A percentile compares a stretch with the other conserved stretches of the same genome.
These are phyloP conservation scores for Sporothrix pseudoabietina DNA, from an alignment of 2,329 filamentous ascomycete species.

Conservation along the genomic window DNA sequence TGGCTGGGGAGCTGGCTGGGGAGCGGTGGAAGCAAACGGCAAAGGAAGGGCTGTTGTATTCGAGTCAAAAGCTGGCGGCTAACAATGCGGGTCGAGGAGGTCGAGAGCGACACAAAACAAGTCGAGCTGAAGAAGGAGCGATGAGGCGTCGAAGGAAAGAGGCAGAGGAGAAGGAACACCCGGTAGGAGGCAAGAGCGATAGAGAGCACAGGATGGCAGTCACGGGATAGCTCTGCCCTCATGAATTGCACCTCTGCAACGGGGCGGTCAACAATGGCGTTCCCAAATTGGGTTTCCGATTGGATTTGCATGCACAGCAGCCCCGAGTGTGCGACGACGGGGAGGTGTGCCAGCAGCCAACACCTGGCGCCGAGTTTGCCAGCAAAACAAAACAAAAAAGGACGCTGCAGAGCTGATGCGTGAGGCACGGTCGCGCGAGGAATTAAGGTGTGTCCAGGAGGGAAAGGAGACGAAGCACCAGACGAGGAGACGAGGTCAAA, in stretches of 20 bases:
- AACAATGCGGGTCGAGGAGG: background rate
- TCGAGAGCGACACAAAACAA: background rate
- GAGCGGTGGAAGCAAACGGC: background rate
- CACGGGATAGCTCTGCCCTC: slow-evolving; percentile 20
- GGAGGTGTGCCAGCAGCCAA: slow-evolving; percentile 12
- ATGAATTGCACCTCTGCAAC: background rate
- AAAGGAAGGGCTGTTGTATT: background rate
- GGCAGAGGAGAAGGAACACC: background rate
- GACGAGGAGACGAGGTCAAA: background rate
- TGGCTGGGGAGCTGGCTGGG: too few relatives aligned
- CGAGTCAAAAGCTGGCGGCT: background rate
- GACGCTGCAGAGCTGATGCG: background rate
- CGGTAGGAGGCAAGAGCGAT: slow-evolving; percentile 1
- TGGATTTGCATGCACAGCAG: background rate
- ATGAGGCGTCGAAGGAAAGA: background rate
- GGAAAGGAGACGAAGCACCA: slow-evolving; percentile 15
- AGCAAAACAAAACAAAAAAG: background rate
- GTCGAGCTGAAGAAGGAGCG: background rate
- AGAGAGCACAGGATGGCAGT: slow-evolving; percentile 16
- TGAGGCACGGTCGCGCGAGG: slow-evolving; percentile 3
- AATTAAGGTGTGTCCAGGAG: background rate
- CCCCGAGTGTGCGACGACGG: slow-evolving; percentile 24
- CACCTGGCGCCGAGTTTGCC: slow-evolving; percentile 12
- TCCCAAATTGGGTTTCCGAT: background rate
- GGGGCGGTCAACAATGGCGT: background rate